Conservation (phyloP, 345 rosid species). For the Gossypium turneri region DNA sequence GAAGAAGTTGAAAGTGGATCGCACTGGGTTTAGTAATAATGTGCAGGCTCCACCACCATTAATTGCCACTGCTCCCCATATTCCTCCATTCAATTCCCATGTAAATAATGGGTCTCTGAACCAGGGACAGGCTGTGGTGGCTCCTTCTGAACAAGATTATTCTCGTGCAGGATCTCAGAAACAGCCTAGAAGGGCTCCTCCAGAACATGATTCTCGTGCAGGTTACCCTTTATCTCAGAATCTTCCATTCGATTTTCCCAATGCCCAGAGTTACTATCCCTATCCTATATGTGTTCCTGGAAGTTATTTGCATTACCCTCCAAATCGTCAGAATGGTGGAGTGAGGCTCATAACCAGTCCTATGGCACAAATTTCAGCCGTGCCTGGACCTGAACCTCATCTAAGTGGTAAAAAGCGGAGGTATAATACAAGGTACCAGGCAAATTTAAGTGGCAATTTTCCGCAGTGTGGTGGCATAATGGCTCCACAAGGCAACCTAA, state of each 20-base stretch:
- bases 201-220: slow-evolving; percentile 21
- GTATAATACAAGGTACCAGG: slow-evolving; percentile 31
- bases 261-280: slow-evolving; percentile 23
- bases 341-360: slow-evolving; percentile 19
- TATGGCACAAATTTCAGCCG: slow-evolving; percentile 4
- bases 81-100: slow-evolving; percentile 28
- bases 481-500: slow-evolving; percentile 24
- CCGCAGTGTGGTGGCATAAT: slow-evolving; percentile 28
- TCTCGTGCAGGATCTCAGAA: slow-evolving; percentile 21
- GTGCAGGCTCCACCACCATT: slow-evolving; percentile 30
- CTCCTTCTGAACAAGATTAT: slow-evolving; percentile 23
- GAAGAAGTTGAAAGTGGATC: slow-evolving; percentile 31
- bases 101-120: slow-evolving; percentile 20
- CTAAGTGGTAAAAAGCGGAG: slow-evolving; percentile 24
- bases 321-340: slow-evolving; percentile 27
- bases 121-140: slow-evolving; percentile 14
- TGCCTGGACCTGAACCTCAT: slow-evolving; percentile 10
- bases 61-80: slow-evolving; percentile 26
- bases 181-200: slow-evolving; percentile 18
- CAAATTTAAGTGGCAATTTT: slow-evolving; percentile 27
- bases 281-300: slow-evolving; percentile 20
- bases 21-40: slow-evolving; percentile 26
- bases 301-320: not conserved
- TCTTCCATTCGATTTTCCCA: slow-evolving; percentile 18
- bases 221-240: slow-evolving; percentile 9